Base-by-base conservation (phyloP, 2,329 filamentous ascomycete genomes). In the Fusarium irregulare region DNA sequence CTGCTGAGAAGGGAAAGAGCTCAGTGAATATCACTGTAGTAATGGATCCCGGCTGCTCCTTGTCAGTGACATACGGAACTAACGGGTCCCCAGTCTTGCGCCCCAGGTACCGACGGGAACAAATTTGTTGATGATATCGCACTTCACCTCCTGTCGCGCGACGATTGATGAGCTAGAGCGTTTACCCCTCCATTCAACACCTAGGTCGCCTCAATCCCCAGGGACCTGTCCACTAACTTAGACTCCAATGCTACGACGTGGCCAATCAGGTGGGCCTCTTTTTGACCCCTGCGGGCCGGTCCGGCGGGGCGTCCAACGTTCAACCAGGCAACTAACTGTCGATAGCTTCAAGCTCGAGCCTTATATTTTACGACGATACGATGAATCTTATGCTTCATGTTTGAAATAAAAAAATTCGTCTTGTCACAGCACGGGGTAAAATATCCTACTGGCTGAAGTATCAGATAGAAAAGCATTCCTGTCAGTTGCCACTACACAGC, bases 241-340 rank as follows among this genome's bases (percentile, higher is more conserved):
- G 12, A 25, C 21, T 23, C 12, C 23, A 25, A 20, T 34, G 27
- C 45, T 51, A 65, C 60, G 61, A 41, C 25, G 37, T 56, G 53
- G 48, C 68, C 68, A 70, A 64, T 58, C 67, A 68, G 20, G 13
- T 49, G 58, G 56, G n/a, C 42, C 34, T 51, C 7, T 45, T 23
- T 20, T 4, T 14, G 45, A 66, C 45, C 64, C 64, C 57, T 68
- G 70, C 72, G 72, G 72, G 62, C 72, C 72, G 72, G 71, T 68
- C 72, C 72, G 70, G 68, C 65, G 68, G 72, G 60, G 60, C 67
- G 25, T 5, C n/a, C 49, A 64, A 50, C 25, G 51, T 54, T 47
- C 46, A 41, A 53, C 49, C 32, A 25, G 49, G 27, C 32, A 47
- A 53, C 41, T 57, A 65, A 65, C 44, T 65, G n/a, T 65, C 23